Percentiles rank a stretch among this genome's conserved stretches.
phyloP scores from a whole-genome alignment of 352 stramenopile species.

The Phytophthora crassamura region DNA sequence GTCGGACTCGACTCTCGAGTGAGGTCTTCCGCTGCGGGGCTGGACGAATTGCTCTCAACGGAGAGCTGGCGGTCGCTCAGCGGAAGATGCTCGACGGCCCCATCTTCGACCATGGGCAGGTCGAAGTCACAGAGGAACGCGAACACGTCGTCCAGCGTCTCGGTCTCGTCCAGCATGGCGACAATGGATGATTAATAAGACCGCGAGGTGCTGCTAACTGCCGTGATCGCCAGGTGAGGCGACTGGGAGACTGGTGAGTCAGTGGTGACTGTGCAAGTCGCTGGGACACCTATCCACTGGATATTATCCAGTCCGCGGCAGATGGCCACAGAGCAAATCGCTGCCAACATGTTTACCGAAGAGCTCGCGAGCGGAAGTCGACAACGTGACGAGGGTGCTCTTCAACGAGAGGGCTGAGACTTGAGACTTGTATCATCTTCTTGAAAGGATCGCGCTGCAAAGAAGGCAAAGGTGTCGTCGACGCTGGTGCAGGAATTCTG shows the following conservation, averaged over 20 bases:
- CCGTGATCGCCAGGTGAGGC: slow-evolving; percentile 4
- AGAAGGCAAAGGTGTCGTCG: too few species aligned
- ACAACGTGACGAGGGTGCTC: too few species aligned
- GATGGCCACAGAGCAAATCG: slow-evolving; percentile 8
- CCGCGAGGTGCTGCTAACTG: background rate
- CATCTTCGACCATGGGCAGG: slow-evolving; percentile 7
- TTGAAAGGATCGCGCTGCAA: too few species aligned
- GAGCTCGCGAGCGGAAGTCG: too few species aligned
- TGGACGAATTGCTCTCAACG: background rate
- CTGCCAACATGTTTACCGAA: slow-evolving; percentile 3
- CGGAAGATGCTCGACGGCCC: background rate
- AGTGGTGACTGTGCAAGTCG: too few species aligned
- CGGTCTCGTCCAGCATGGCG: slow-evolving; percentile 12
- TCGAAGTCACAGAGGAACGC: slow-evolving; percentile 32
- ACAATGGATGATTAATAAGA: slow-evolving; percentile 10
- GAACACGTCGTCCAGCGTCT: slow-evolving; percentile 23
- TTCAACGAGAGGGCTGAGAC: too few species aligned
- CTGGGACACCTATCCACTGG: slow-evolving; percentile 2
- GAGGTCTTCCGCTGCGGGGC: too few species aligned
- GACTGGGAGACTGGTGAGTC: too few species aligned
- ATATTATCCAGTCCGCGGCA: slow-evolving; percentile 20
- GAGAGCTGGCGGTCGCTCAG: background rate
- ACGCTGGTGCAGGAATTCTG: too few species aligned
- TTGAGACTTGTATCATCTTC: too few species aligned
- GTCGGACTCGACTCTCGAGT: background rate